Base-by-base conservation (phyloP, 805 yeast species). In the Wickerhamiella brachini region DNA sequence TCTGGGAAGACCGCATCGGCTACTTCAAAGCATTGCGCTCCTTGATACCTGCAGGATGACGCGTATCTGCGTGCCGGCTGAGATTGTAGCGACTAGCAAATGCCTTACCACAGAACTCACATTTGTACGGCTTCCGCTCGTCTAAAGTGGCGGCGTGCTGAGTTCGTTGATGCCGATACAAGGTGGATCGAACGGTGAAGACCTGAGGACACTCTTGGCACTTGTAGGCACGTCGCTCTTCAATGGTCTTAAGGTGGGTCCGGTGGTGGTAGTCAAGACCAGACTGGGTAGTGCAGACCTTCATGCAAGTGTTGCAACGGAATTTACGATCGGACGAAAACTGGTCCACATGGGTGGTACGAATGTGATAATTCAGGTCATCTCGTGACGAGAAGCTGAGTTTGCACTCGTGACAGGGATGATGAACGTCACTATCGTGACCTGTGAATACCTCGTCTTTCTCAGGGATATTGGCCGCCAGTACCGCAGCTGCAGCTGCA, bases 111-210 rank as follows among this genome's bases (percentile, higher is more conserved):
- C 47, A 45, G n/a, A 15, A 26, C 8, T 23, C 39, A 18, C 47
- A 45, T 15, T 29, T 45, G 39, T 45, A 45, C 17, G 47, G 47
- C 38, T 45, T 45, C 9, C 47, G 47, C 17, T 45, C 47, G 23
- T 45, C 47, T n/a, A 45, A 17, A 7, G 47, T 45, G 8, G 47
- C 47, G 6, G 47, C 47, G 24, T 45, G 47, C 47, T 45, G 47
- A n/a, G 47, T 45, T 5, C 47, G 47, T 34, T 45, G 47, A 20
- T 45, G 47, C 5, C 47, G 47, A 12, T 45, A 45, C 47, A 45
- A n/a, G 4, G 47, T 45, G 38, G 47, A 45, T 6, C 39, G 21
- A 39, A 45, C 47, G 8, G 47, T 45, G 17, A 45, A 45, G 22
- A 45, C 47, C 38, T 29, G 47, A 6, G 47, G 31, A n/a, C 47